phyloP scores from a whole-genome alignment of 805 yeast species.

The Lipomyces sp. region DNA sequence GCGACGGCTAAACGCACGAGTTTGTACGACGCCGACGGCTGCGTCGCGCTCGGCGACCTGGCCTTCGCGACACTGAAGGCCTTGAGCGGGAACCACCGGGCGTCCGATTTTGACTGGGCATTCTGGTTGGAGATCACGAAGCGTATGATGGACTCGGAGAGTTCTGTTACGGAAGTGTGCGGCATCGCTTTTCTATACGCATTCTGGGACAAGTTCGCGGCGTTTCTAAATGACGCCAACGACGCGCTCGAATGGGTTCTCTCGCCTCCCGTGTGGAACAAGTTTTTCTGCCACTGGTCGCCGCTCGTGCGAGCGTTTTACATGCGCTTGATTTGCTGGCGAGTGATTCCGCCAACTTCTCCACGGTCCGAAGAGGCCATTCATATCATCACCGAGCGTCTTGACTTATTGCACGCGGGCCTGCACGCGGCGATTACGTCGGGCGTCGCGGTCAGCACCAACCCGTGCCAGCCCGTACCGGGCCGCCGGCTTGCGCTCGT shows the following conservation, averaged over 20 bases:
- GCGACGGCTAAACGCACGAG: conserved; percentile 37
- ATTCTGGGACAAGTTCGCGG: conserved; percentile 67
- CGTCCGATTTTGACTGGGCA: conserved; percentile 56
- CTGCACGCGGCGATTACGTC: conserved; percentile 4
- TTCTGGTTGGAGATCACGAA: conserved; percentile 67
- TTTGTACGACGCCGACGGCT: conserved; percentile 39
- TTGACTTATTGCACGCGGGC: background rate
- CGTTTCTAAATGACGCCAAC: conserved; percentile 27
- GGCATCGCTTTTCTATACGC: conserved; percentile 66
- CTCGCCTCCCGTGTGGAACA: conserved; percentile 49
- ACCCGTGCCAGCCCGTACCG: conserved; percentile 20
- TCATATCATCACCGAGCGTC: conserved; percentile 3
- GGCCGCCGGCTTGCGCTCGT: conserved; percentile 24
- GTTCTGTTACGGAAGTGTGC: conserved; percentile 58
- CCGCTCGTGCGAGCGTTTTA: conserved; percentile 72
- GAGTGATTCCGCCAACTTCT: conserved; percentile 41
- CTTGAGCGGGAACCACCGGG: conserved; percentile 33
- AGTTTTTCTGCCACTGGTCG: conserved; percentile 72
- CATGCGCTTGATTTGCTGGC: conserved; percentile 64
- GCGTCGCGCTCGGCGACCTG: conserved; percentile 42
- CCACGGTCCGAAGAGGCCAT: conserved; percentile 15
- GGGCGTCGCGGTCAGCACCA: conserved; percentile 2
- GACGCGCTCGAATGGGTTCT: conserved; percentile 50
- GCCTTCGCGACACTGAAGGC: conserved; percentile 42
- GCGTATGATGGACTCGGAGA: conserved; percentile 61